Conservation (phyloP, 2,329 filamentous ascomycete genomes). For the Emericellopsis cladophorae region DNA sequence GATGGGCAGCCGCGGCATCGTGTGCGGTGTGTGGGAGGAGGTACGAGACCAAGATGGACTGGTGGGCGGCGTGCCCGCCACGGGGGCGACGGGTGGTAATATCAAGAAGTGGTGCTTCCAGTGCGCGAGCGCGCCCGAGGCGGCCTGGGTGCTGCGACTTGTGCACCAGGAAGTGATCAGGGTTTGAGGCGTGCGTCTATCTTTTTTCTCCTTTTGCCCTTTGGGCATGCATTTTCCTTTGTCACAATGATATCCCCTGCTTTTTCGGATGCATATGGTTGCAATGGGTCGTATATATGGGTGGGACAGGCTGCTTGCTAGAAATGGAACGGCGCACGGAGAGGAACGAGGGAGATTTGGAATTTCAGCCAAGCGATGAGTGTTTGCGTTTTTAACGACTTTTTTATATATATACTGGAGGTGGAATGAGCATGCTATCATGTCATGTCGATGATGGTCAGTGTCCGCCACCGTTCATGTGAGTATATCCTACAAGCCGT, state of each 20-base stretch:
- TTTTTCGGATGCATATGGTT: not conserved
- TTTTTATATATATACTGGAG: too few species aligned
- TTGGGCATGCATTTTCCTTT: not conserved
- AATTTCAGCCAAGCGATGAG: too few species aligned
- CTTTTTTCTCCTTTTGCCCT: not conserved
- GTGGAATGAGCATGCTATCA: too few species aligned
- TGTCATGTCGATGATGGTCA: too few species aligned
- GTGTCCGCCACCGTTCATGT: too few species aligned
- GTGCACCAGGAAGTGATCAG: constrained; percentile 43
- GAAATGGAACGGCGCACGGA: not conserved
- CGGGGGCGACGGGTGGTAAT: constrained; percentile 36
- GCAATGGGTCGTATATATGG: not conserved
- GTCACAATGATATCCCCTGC: not conserved
- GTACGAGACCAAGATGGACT: constrained; percentile 49
- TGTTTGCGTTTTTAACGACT: too few species aligned
- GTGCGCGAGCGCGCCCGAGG: constrained; percentile 38
- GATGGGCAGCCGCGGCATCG: constrained; percentile 74
- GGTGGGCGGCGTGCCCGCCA: constrained; percentile 36
- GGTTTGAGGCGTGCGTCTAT: constrained; percentile 8
- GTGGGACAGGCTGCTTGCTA: not conserved
- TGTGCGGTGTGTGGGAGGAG: constrained; percentile 79
- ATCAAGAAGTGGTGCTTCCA: constrained; percentile 55
- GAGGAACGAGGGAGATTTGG: too few species aligned
- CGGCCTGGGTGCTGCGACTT: constrained; percentile 41
- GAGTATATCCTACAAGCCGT: too few species aligned